Evolutionary conservation across 2,329 filamentous ascomycete genomes (phyloP).

Genomic region (Pseudovirgaria hyperparasitica): DNA sequence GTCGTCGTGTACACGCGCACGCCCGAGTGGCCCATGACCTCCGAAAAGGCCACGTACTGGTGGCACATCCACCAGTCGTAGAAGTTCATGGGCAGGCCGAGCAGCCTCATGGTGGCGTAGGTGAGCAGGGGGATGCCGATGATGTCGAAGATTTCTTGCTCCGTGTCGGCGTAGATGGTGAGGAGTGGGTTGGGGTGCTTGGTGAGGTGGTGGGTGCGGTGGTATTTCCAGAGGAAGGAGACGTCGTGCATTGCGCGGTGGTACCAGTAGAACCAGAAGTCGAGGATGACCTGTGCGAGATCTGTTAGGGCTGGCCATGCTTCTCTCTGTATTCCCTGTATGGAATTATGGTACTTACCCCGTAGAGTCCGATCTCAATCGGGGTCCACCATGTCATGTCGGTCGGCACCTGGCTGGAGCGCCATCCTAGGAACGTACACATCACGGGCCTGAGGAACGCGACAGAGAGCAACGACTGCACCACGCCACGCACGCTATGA

Average conservation of each 20-base stretch:
- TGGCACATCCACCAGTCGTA: too few relatives aligned
- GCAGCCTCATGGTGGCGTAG: too few relatives aligned
- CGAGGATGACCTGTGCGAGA: not conserved
- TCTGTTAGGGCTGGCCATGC: not conserved
- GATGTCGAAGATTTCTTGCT: conserved; percentile 11
- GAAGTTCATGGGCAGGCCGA: too few relatives aligned
- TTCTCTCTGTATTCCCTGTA: not conserved
- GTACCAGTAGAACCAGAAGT: not conserved
- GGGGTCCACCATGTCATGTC: not conserved
- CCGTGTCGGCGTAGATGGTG: too few relatives aligned
- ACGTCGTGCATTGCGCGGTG: conserved; percentile 10
- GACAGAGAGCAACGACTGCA: too few relatives aligned
- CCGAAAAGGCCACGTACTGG: too few relatives aligned
- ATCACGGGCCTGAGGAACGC: too few relatives aligned
- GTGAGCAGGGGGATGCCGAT: conserved; percentile 12
- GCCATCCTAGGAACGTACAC: too few relatives aligned
- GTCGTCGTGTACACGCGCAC: too few relatives aligned
- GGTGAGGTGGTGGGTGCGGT: conserved; percentile 4
- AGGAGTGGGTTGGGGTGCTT: conserved; percentile 4
- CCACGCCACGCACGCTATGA: too few relatives aligned
- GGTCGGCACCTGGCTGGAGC: too few relatives aligned
- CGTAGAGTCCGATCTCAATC: conserved; percentile 3
- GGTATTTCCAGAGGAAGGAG: conserved; percentile 17
- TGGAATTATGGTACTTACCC: not conserved
- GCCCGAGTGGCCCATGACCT: too few relatives aligned